Conservation (phyloP, 2,329 filamentous ascomycete genomes). For the Nemania serpens region DNA sequence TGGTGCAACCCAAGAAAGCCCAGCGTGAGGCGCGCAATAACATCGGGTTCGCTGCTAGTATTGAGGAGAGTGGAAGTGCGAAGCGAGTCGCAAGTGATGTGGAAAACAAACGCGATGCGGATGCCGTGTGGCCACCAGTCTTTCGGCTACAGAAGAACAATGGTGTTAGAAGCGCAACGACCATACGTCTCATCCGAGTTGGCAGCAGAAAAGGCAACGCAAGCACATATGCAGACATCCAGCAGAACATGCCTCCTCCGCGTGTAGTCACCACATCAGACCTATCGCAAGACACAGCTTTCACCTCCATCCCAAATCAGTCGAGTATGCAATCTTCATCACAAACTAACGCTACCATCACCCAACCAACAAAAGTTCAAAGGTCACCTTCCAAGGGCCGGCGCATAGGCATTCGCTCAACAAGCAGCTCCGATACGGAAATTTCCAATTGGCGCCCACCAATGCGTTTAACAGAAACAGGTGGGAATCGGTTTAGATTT, state of each 20-base stretch:
- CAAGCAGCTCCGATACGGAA: constrained; percentile 18
- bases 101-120: constrained; percentile 8
- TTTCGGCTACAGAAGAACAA: constrained; percentile 39
- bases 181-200: constrained; percentile 40
- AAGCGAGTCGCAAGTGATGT: background rate
- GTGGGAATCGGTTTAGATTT: constrained; percentile 36
- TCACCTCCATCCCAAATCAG: constrained; percentile 5
- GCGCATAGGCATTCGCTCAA: constrained; percentile 23
- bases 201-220: constrained; percentile 32
- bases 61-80: background rate
- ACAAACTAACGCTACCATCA: constrained; percentile 1
- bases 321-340: background rate
- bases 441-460: constrained; percentile 11
- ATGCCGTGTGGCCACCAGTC: constrained; percentile 27
- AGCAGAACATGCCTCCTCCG: background rate
- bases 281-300: constrained; percentile 2
- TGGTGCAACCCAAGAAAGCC: constrained; percentile 31
- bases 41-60: constrained; percentile 35
- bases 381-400: constrained; percentile 8
- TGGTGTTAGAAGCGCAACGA: constrained; percentile 36
- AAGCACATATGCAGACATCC: background rate
- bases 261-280: constrained; percentile 5
- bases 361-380: constrained; percentile 15
- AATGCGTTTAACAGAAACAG: constrained; percentile 18
- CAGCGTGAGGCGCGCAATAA: constrained; percentile 23